Percentiles rank a stretch among this genome's conserved stretches.
Conservation (phyloP, 345 rosid genomes). For the Brassica incana region DNA sequence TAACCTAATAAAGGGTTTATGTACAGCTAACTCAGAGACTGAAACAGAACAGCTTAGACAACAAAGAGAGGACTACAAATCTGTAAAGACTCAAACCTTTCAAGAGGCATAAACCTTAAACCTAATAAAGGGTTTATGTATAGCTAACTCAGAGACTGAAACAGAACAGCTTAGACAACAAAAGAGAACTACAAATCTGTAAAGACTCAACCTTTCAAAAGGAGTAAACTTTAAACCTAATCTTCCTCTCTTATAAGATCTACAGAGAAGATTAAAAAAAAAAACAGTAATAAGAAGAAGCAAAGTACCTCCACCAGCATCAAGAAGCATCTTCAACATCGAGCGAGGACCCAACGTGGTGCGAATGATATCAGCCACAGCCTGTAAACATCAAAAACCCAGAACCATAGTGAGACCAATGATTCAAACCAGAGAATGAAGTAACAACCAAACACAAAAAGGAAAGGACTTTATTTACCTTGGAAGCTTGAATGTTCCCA, state of each 20-base stretch:
- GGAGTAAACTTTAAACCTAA: slow-evolving; percentile 3
- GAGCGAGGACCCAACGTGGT: slow-evolving; percentile 96
- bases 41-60: background rate
- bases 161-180: background rate
- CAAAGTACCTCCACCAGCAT: slow-evolving; percentile 72
- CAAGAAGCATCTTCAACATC: slow-evolving; percentile 96
- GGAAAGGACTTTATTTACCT: slow-evolving; percentile 44
- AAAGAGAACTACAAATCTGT: background rate
- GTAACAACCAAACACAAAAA: background rate
- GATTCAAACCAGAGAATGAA: slow-evolving; percentile 2
- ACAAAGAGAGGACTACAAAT: background rate
- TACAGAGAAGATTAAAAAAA: background rate
- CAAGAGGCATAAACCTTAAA: slow-evolving; percentile 15
- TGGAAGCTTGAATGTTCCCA: slow-evolving; percentile 89
- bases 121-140: background rate
- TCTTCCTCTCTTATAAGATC: background rate
- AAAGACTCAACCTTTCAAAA: background rate
- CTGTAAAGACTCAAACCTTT: background rate
- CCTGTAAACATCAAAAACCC: slow-evolving; percentile 46
- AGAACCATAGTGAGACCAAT: slow-evolving; percentile 5
- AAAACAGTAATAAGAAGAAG: background rate
- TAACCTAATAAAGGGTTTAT: slow-evolving; percentile 6
- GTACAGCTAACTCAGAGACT: background rate
- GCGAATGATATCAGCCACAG: slow-evolving; percentile 85
- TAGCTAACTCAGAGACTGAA: slow-evolving; percentile 2